Base-by-base conservation (phyloP, 2,329 filamentous ascomycete species). In the Xylariomycetidae sp. region DNA sequence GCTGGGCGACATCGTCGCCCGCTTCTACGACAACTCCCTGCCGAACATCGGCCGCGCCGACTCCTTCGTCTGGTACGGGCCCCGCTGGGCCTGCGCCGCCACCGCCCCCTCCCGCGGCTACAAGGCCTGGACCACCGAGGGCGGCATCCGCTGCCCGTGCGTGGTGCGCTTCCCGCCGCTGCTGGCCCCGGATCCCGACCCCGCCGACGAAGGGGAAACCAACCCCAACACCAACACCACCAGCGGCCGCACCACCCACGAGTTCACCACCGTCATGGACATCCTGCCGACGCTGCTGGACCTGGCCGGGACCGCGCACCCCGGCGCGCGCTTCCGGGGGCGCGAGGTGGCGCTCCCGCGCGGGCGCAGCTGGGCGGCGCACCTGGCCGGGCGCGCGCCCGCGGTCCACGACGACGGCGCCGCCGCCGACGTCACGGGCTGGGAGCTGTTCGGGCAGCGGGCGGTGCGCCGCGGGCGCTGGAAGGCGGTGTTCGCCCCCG, bases 251-350 rank as follows among this genome's bases (percentile, higher is more conserved):
- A 67, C 72, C 35, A 64, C 65, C 4, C 57, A 65, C 46, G 56
- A 63, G 29, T 74, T 74, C 50, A 60, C 67, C 2, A 68, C 65
- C 0, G 64, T 69, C 27, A 69, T 69, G 65, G 66, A 69, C 34
- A 58, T 70, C 2, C 58, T 63, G 1, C 66, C 65, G 0, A 64
- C 66, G 2, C 57, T 68, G 13, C 56, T 67, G 23, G 63, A 68
- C 4, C 60, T 68, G 56, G 31, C 31, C 14, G 31, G 31, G 4
- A 13, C 15, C 5, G 10, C 14, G 15, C 31, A 25, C 24, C 63
- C 63, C 2, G 63, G 61, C 18, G 49, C 64, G 22, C 45, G 52
- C 22, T 72, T 29, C 20, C 35, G 31, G 12, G 25, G 26, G 5
- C 31, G 31, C 5, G 22, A 26, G 10, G 31, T 33, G 5, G 24